phyloP scores from a whole-genome alignment of 768 basidiomycete species.

The Steccherinum ochraceum region DNA sequence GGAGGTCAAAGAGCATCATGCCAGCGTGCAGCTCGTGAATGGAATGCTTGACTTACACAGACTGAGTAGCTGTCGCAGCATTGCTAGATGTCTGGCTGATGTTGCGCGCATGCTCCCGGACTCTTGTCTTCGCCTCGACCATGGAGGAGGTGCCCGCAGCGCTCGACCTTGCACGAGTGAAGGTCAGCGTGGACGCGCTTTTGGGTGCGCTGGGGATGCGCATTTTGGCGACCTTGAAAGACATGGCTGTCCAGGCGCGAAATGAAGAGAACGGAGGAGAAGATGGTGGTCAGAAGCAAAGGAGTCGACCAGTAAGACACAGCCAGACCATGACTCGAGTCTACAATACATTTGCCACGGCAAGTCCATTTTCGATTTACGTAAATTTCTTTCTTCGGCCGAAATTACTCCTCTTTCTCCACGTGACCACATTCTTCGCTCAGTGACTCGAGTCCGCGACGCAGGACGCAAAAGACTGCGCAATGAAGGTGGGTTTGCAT shows the following conservation, averaged over 20 bases:
- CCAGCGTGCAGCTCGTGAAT: background rate
- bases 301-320: background rate
- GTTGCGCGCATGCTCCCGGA: conserved; percentile 68
- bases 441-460: too few species aligned
- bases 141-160: conserved; percentile 37
- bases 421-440: too few species aligned
- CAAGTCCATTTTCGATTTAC: background rate
- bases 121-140: conserved; percentile 75
- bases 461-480: too few species aligned
- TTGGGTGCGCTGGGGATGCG: conserved; percentile 34
- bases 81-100: conserved; percentile 63
- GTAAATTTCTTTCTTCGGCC: too few species aligned
- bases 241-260: conserved; percentile 27
- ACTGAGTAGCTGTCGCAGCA: conserved; percentile 55
- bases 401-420: too few species aligned
- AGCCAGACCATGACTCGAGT: background rate
- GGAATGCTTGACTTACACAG: conserved; percentile 40
- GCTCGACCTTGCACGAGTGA: conserved; percentile 47
- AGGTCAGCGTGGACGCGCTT: conserved; percentile 17
- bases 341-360: background rate
- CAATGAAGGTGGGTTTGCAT: too few species aligned
- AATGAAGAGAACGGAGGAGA: background rate
- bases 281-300: background rate
- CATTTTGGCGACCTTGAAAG: conserved; percentile 35
- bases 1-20: background rate